These are phyloP conservation scores for Stylosanthes scabra DNA, from an alignment of 331 rosid species.

Conservation along the genomic window DNA sequence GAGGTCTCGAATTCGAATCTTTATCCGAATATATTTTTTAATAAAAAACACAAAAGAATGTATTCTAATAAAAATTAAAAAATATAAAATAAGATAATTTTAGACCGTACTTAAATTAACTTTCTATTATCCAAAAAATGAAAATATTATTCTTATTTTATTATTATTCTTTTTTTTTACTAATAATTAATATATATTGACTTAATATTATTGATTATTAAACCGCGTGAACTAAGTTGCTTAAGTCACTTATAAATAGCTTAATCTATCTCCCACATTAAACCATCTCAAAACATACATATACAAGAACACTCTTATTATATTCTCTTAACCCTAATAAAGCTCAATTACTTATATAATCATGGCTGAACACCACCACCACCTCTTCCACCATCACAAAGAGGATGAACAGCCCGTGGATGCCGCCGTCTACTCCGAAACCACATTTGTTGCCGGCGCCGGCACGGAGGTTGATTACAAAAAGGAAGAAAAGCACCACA, in stretches of 20 bases:
- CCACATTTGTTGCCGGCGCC: background rate
- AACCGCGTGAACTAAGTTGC: background rate
- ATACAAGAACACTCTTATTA: no score
- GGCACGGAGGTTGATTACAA: constrained; percentile 34
- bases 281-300: background rate
- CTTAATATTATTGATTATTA: background rate
- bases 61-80: no score
- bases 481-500: constrained; percentile 50
- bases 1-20: no score
- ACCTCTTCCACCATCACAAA: constrained; percentile 57
- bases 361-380: constrained; percentile 58
- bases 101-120: no score
- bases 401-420: constrained; percentile 37
- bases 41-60: no score
- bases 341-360: constrained; percentile 10
- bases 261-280: background rate
- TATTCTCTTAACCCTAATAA: background rate
- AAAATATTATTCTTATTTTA: no score
- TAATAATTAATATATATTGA: background rate
- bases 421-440: constrained; percentile 20
- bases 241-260: background rate
- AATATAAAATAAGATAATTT: no score
- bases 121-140: no score
- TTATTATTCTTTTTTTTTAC: no score
- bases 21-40: no score